These are phyloP conservation scores for Collybiopsis confluens DNA, from an alignment of 768 basidiomycete genomes.

Conservation along the genomic window DNA sequence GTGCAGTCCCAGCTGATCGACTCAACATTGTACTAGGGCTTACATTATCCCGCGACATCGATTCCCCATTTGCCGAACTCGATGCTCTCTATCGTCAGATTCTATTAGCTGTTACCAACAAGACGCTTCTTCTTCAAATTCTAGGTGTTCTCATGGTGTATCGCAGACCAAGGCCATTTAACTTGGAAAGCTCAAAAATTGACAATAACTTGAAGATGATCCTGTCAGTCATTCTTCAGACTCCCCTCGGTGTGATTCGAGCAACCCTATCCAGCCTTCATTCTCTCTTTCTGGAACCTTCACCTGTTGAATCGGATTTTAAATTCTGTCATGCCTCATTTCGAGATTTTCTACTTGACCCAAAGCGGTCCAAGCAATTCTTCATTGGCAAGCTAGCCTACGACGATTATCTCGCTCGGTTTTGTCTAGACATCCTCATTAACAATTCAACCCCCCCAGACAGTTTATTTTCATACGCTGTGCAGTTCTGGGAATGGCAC, in stretches of 20 bases:
- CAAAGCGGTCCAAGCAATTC: not conserved
- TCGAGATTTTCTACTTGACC: not conserved
- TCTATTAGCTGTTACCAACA: not conserved
- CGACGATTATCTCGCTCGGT: not conserved
- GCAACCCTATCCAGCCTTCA: not conserved
- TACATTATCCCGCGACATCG: not conserved
- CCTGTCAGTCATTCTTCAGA: too few relatives aligned
- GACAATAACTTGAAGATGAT: not conserved
- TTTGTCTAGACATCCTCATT: not conserved
- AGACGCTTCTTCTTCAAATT: not conserved
- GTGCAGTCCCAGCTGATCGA: not conserved
- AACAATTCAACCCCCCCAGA: too few relatives aligned
- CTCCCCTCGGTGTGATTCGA: not conserved
- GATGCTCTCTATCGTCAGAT: not conserved
- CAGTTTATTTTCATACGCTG: too few relatives aligned
- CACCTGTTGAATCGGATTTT: not conserved
- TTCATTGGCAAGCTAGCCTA: not conserved
- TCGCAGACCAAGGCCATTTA: not conserved
- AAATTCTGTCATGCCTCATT: not conserved
- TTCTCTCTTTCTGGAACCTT: too few relatives aligned
- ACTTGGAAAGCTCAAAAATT: not conserved
- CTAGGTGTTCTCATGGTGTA: not conserved
- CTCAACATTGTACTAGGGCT: not conserved
- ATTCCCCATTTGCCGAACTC: not conserved
- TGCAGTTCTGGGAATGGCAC: too few relatives aligned